Base-by-base conservation (phyloP, 345 rosid species). In the Citropsis articulata region DNA sequence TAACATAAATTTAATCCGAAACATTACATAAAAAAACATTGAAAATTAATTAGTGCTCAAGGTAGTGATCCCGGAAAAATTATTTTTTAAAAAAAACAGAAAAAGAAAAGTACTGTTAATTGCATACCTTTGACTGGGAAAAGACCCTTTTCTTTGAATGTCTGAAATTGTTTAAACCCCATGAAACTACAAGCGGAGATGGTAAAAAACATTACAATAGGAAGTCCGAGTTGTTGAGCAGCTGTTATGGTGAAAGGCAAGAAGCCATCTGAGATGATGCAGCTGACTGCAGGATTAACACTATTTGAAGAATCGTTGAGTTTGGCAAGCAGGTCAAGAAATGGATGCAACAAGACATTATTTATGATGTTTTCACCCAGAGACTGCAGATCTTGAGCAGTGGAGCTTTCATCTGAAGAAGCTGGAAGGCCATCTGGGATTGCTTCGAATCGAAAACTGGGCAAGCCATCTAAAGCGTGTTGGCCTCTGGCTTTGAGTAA, bases 401-500 rank as follows among this genome's bases (percentile, higher is more conserved):
- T 40, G 36, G 24, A 4, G 22, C 27, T 7, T 10, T 25, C 57
- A 25, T 69, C 56, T 7, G 57, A 48, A 45, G 18, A 6, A 71
- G 42, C 19, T 5, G 72, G 74, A 8, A 71, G 35, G 1, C 74
- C 74, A 4, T 48, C 74, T 18, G 61, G 74, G 38, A 71, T 71
- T 57, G 74, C 25, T 71, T 71, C 74, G 18, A 71, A 71, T 7
- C 12, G 61, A 9, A 71, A 71, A 22, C 19, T 22, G 3, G 74
- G 38, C 22, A 71, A 16, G 7, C 74, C 61, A 22, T 57, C 35
- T 4, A 28, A 21, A 28, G 38, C 18, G 1, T 27, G 25, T 1
- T 16, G 40, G 12, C 74, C 74, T 14, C 74, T 71, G 30, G 60
- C 53, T 18, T 25, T 50, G 60, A 71, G 74, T 7, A 71, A 71